These are phyloP conservation scores for Oryza glumipatula DNA, from an alignment of 176 grass and related monocot species.

Conservation along the genomic window DNA sequence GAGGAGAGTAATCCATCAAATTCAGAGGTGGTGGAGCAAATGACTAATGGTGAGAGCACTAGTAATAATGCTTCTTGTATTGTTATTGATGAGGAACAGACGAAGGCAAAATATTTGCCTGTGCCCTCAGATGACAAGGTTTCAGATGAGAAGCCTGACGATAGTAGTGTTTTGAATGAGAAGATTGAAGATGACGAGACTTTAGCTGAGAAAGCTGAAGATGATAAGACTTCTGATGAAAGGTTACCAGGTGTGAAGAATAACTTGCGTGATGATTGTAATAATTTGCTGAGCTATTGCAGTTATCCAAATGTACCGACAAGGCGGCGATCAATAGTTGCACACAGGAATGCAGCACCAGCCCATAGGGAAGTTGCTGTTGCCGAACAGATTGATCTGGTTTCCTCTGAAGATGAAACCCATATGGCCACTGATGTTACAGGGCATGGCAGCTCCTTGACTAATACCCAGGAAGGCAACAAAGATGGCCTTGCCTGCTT, in stretches of 20 bases:
- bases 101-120: constrained; percentile 35
- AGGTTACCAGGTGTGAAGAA: constrained; percentile 37
- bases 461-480: constrained; percentile 37
- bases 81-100: constrained; percentile 40
- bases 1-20: constrained; percentile 54
- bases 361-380: constrained; percentile 37
- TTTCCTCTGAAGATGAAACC: constrained; percentile 41
- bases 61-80: constrained; percentile 29
- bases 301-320: constrained; percentile 65
- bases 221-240: constrained; percentile 32
- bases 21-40: constrained; percentile 40
- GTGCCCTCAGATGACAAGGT: constrained; percentile 32
- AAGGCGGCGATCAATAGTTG: constrained; percentile 58
- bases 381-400: constrained; percentile 35
- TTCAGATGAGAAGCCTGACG: constrained; percentile 36
- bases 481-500: constrained; percentile 40
- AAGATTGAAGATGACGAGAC: constrained; percentile 44
- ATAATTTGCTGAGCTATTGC: constrained; percentile 58
- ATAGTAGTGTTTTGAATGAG: constrained; percentile 39
- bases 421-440: constrained; percentile 40
- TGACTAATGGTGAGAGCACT: constrained; percentile 20
- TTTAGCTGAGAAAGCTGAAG: constrained; percentile 40
- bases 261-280: constrained; percentile 31
- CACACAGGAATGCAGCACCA: constrained; percentile 49
- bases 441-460: constrained; percentile 38